Base-by-base conservation (phyloP, 2,329 filamentous ascomycete genomes). In the Ascochyta rabiei region DNA sequence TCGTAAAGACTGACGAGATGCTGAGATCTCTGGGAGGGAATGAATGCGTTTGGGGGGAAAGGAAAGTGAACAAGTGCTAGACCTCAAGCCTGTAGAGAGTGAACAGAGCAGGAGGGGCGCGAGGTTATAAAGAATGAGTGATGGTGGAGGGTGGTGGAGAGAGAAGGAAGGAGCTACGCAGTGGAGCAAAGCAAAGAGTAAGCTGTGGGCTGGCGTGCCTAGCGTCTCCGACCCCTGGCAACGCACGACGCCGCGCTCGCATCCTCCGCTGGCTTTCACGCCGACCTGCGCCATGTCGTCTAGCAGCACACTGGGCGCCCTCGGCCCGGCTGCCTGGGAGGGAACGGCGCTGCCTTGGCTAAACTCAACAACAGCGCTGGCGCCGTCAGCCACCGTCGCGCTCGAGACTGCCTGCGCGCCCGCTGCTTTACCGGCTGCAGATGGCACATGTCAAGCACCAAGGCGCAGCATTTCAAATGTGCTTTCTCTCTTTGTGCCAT, bases 21-120 rank as follows among this genome's bases (percentile, higher is more conserved):
- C 67, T 66, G 49, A n/a, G 61, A 71, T 71, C 71, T 73, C 72
- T 49, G 56, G 35, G 56, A 61, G 56, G 40, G 61, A 66, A 63
- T 60, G 61, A 49, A 57, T 28, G 41, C 9, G 34, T 26, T 62
- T 57, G 61, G 56, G 44, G 61, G 56, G 44, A 60, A 73, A 73
- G 54, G 67, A 66, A 71, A 61, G 60, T 62, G 63, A 58, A 61
- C 48, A 66, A 65, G 52, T 60, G 52, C 52, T 70, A 73, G 69
- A 70, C 72, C 58, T 74, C 72, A 73, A 74, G 72, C 70, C 71
- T 74, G 71, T 71, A 74, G 58, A 73, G 70, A 73, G 68, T 70
- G 70, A 54, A 73, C 68, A 72, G 69, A 62, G 59, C 40, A 53
- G 62, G 53, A 63, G 58, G 48, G 57, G 64, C 48, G 50, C 26